Conservation (phyloP, 805 yeast species). For the Metschnikowia chrysomelidarum region DNA sequence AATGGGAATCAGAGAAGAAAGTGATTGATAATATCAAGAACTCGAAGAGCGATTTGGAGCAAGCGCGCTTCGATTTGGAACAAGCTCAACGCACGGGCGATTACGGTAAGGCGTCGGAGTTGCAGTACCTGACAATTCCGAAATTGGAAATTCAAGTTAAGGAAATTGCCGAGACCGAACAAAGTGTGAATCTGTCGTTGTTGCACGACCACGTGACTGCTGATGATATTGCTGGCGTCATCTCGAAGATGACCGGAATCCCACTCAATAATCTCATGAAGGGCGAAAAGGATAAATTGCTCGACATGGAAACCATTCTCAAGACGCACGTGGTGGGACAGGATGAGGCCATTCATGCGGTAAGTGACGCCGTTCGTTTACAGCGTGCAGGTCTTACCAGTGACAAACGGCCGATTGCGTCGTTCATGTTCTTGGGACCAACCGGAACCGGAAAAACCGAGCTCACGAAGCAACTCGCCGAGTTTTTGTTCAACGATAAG, state of each 20-base stretch:
- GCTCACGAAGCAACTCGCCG: conserved; percentile 87
- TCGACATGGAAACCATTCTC: conserved; percentile 81
- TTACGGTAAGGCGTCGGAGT: conserved; percentile 83
- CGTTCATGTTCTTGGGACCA: conserved; percentile 95
- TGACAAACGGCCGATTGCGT: conserved; percentile 93
- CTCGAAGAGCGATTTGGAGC: conserved; percentile 80
- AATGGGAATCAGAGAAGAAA: conserved; percentile 83
- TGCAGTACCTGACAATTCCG: conserved; percentile 87
- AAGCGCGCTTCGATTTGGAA: conserved; percentile 79
- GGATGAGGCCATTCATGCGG: conserved; percentile 87
- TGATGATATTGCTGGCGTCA: conserved; percentile 90
- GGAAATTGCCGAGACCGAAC: conserved; percentile 39
- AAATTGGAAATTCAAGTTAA: conserved; percentile 64
- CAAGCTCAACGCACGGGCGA: conserved; percentile 80
- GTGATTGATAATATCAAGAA: conserved; percentile 75
- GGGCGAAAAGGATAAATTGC: conserved; percentile 89
- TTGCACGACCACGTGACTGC: conserved; percentile 91
- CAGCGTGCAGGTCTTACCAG: conserved; percentile 96
- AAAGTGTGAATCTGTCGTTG: conserved; percentile 32
- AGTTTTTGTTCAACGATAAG: conserved; percentile 87
- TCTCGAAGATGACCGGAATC: conserved; percentile 92
- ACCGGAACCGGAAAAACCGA: conserved; percentile 99
- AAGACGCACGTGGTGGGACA: conserved; percentile 87
- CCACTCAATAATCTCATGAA: conserved; percentile 88
- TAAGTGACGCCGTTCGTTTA: conserved; percentile 90